phyloP scores from a whole-genome alignment of 345 rosid genomes.

The Eucalyptus urophylla region DNA sequence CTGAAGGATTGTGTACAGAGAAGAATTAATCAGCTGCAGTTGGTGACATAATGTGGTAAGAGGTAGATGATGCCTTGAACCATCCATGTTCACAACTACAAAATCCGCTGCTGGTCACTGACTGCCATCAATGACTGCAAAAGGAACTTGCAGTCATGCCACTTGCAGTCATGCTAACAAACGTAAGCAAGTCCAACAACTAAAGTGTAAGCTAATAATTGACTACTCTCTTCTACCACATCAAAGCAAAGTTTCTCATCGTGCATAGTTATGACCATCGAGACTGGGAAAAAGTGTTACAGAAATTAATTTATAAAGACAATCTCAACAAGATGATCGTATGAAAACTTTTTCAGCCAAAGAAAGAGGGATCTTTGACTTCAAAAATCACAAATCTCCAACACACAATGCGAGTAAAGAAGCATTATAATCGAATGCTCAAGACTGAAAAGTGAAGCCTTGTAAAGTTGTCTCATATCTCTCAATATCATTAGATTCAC shows the following conservation, averaged over 20 bases:
- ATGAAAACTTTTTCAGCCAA: neutral
- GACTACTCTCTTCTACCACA: neutral
- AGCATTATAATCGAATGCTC: neutral
- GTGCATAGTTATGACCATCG: neutral
- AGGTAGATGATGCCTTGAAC: conserved; percentile 60
- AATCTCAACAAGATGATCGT: neutral
- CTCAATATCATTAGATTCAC: neutral
- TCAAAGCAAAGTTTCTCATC: neutral
- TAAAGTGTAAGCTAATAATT: neutral
- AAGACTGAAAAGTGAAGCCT: neutral
- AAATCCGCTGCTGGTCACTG: conserved; percentile 26
- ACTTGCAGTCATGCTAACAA: conserved; percentile 22
- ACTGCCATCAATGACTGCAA: conserved; percentile 48
- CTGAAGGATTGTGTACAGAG: conserved; percentile 71
- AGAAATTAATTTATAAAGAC: neutral
- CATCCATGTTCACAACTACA: conserved; percentile 64
- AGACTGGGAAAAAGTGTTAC: neutral
- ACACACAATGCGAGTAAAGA: neutral
- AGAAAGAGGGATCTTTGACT: neutral
- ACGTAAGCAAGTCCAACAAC: neutral
- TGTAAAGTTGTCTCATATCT: neutral
- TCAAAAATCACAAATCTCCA: neutral
- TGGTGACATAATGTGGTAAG: conserved; percentile 59
- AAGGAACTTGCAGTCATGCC: conserved; percentile 51
- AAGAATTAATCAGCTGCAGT: conserved; percentile 53